These are phyloP conservation scores for Nannizziopsis barbatae DNA, from an alignment of 2,329 filamentous ascomycete species.

Conservation along the genomic window DNA sequence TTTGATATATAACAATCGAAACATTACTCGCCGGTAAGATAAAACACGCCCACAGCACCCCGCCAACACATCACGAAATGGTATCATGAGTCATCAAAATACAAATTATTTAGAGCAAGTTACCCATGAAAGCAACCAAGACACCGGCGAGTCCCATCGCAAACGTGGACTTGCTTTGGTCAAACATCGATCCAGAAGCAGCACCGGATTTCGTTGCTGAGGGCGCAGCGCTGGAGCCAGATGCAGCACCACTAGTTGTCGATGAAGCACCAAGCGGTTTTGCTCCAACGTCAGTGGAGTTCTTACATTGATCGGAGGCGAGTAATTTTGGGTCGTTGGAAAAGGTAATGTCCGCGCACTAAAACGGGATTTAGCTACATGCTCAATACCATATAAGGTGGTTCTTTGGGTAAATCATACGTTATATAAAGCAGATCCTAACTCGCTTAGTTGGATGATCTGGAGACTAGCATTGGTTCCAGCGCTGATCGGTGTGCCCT, in stretches of 20 bases:
- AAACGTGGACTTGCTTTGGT: not conserved
- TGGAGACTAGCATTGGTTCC: slow-evolving; percentile 36
- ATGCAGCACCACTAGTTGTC: not conserved
- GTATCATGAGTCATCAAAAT: not conserved
- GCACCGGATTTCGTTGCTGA: slow-evolving; percentile 1
- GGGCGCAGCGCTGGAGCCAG: not conserved
- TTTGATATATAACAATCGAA: not conserved
- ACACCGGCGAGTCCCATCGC: not conserved
- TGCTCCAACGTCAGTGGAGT: slow-evolving; percentile 32
- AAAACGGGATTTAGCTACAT: not conserved
- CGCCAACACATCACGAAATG: too few relatives aligned
- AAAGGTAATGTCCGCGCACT: slow-evolving; percentile 39
- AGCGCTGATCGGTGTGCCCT: slow-evolving; percentile 22
- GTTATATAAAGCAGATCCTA: slow-evolving; percentile 38
- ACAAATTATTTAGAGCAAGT: not conserved
- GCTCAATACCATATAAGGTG: not conserved
- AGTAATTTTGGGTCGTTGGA: slow-evolving; percentile 29
- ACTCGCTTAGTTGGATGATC: slow-evolving; percentile 34
- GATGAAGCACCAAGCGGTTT: slow-evolving; percentile 14
- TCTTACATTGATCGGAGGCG: slow-evolving; percentile 28
- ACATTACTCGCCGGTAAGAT: too few relatives aligned
- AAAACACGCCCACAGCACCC: too few relatives aligned
- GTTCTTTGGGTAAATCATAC: slow-evolving; percentile 22
- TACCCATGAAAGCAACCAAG: not conserved
- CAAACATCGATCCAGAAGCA: not conserved